These are phyloP conservation scores for Pseudocercospora cruenta DNA, from an alignment of 2,329 filamentous ascomycete genomes.

Conservation along the genomic window DNA sequence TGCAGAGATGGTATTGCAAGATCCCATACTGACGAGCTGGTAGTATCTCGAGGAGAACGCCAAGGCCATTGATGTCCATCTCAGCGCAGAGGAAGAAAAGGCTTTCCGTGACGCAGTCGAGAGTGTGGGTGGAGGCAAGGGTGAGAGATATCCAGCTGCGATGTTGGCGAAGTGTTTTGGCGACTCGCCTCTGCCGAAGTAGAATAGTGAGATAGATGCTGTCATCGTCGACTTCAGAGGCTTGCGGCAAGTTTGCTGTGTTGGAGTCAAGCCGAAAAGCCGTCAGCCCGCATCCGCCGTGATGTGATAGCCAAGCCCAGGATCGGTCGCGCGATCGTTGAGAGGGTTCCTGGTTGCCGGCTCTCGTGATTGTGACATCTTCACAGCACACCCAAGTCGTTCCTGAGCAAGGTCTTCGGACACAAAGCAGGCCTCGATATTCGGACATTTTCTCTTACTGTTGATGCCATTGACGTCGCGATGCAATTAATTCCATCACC, in stretches of 20 bases:
- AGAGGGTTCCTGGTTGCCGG: background rate
- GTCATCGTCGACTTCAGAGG: background rate
- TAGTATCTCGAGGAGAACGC: slow-evolving; percentile 35
- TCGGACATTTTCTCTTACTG: background rate
- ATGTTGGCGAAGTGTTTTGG: slow-evolving; percentile 36
- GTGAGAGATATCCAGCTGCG: slow-evolving; percentile 33
- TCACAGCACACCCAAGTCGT: background rate
- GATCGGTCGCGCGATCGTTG: background rate
- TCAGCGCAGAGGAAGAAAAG: slow-evolving; percentile 34
- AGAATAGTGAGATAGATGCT: slow-evolving; percentile 1
- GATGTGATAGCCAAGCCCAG: background rate
- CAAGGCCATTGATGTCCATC: slow-evolving; percentile 27
- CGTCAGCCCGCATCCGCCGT: background rate
- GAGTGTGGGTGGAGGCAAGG: slow-evolving; percentile 36
- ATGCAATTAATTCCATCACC: background rate
- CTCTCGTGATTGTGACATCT: background rate
- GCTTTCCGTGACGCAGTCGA: slow-evolving; percentile 37
- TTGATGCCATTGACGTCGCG: background rate
- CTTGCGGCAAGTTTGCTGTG: background rate
- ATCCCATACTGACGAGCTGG: background rate
- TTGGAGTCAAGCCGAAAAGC: background rate
- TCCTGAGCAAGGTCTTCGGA: background rate
- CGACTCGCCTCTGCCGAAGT: slow-evolving; percentile 27
- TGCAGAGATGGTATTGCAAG: background rate
- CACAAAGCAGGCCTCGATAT: background rate